A percentile compares a stretch with the other conserved stretches of the same genome.
phyloP scores from a whole-genome alignment of 352 stramenopile genomes.

The Phytophthora citrophthora region DNA sequence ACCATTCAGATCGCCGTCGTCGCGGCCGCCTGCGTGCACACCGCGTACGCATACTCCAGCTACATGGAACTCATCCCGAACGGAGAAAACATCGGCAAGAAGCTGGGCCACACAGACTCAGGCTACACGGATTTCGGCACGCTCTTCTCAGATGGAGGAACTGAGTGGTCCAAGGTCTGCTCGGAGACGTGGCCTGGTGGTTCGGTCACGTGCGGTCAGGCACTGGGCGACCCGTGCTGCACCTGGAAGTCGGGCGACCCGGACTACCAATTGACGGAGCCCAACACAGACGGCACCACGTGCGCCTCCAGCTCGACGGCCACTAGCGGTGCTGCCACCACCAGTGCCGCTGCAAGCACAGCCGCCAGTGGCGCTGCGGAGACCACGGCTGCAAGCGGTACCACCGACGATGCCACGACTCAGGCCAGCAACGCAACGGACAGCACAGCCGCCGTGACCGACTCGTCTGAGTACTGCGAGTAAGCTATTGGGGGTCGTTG shows the following conservation, averaged over 20 bases:
- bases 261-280: slow-evolving; percentile 44
- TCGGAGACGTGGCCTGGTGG: slow-evolving; percentile 47
- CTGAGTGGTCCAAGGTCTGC: slow-evolving; percentile 48
- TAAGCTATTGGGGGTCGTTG: slow-evolving; percentile 16
- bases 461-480: slow-evolving; percentile 42
- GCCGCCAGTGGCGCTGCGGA: slow-evolving; percentile 6
- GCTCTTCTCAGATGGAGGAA: slow-evolving; percentile 45
- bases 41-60: slow-evolving; percentile 33
- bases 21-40: slow-evolving; percentile 25
- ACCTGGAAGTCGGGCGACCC: slow-evolving; percentile 47
- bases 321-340: slow-evolving; percentile 18
- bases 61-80: slow-evolving; percentile 54
- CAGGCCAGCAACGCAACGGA: slow-evolving; percentile 28
- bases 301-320: slow-evolving; percentile 36
- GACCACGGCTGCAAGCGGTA: slow-evolving; percentile 14
- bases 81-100: slow-evolving; percentile 48
- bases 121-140: slow-evolving; percentile 56
- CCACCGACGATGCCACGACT: slow-evolving; percentile 20
- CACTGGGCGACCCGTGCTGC: slow-evolving; percentile 44
- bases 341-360: slow-evolving; percentile 11
- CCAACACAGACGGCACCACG: slow-evolving; percentile 39
- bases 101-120: slow-evolving; percentile 38
- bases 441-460: slow-evolving; percentile 24
- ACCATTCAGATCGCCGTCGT: slow-evolving; percentile 28
- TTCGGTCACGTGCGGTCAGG: slow-evolving; percentile 45